Conservation (phyloP, 1,139 yeast genomes). For the Pichia sp. region DNA sequence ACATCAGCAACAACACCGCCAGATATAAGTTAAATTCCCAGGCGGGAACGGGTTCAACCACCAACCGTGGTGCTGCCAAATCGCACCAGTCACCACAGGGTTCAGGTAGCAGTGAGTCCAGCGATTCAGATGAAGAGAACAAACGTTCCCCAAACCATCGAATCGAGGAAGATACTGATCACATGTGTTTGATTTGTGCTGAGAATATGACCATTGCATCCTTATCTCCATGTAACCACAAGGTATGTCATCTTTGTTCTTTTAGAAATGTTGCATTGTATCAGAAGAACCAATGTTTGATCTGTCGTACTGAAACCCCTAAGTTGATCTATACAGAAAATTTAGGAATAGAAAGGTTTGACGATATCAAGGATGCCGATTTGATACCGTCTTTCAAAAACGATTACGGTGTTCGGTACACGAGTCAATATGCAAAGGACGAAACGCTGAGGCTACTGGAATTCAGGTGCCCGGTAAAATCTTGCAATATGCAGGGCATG, state of each 20-base stretch:
- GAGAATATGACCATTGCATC: constrained; percentile 57
- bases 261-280: constrained; percentile 79
- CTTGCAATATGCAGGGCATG: constrained; percentile 13
- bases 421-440: constrained; percentile 35
- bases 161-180: too few relatives aligned
- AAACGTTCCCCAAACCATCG: too few relatives aligned
- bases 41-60: too few relatives aligned
- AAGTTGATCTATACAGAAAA: constrained; percentile 53
- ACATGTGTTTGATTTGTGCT: constrained; percentile 79
- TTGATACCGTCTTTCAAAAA: constrained; percentile 29
- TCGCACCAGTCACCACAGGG: too few relatives aligned
- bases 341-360: constrained; percentile 25
- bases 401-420: constrained; percentile 46
- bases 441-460: constrained; percentile 47
- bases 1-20: too few relatives aligned
- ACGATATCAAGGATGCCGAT: constrained; percentile 4
- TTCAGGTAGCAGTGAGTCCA: too few relatives aligned
- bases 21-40: too few relatives aligned
- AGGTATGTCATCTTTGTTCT: constrained; percentile 76
- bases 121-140: neutral
- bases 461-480: constrained; percentile 45
- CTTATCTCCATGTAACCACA: constrained; percentile 76
- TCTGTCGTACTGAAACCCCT: constrained; percentile 71
- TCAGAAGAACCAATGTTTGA: constrained; percentile 65
- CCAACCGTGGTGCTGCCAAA: too few relatives aligned